Base-by-base conservation (phyloP, 2,329 filamentous ascomycete species). In the Ophiocordyceps polyrhachis-furcata region DNA sequence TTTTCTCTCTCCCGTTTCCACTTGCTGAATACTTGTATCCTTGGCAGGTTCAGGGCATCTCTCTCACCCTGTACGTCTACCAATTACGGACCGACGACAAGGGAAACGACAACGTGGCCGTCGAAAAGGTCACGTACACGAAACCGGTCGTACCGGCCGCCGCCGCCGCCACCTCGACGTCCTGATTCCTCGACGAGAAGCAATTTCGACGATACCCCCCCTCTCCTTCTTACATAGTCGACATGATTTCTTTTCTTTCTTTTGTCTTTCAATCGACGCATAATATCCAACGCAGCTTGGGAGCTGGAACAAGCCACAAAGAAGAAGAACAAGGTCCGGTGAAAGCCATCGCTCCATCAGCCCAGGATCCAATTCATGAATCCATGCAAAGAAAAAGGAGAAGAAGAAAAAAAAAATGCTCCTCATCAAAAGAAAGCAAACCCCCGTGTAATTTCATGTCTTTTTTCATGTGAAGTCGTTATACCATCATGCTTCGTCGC, bases 21-120 rank as follows among this genome's bases (percentile, higher is more conserved):
- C n/a, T n/a, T n/a, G n/a, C n/a, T n/a, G n/a, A n/a, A n/a, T n/a
- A n/a, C n/a, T n/a, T n/a, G n/a, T n/a, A n/a, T n/a, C 25, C 9
- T 28, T 28, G 4, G 6, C 25, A 93, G 86, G 85, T 93, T 32
- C 89, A 96, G 74, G 89, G 89, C 29, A 93, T 95, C 59, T 93
- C 93, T 15, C 73, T 96, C 52, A 93, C 93, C 48, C 71, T 96
- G 43, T 96, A 96, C 61, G 89, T 96, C 44, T 96, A 96, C 60
- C 83, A 88, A 60, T 63, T 88, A 56, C 76, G 80, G 59, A 86
- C 81, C 58, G 82, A 86, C 54, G 78, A 74, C 46, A 79, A 83
- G 52, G 83, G 83, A 15, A 74, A 74, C 32, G 83, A 88, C 62
- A 86, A 80, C 48, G 83, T 89, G 41, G 81, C 80, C 15, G 83